phyloP scores from a whole-genome alignment of 176 grass and related monocot species.

The Musa schizocarpa region DNA sequence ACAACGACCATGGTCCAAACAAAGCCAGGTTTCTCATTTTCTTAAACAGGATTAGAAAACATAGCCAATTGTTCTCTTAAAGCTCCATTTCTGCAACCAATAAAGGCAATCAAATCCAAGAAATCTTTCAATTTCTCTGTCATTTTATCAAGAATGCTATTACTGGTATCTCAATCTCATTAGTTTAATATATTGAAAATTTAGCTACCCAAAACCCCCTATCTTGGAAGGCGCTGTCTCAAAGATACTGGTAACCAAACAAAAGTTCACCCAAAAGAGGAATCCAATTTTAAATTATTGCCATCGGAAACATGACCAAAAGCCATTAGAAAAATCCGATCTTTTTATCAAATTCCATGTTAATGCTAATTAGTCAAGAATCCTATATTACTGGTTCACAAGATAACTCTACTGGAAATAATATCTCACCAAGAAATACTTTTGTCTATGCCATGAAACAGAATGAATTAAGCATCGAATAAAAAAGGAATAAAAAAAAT shows the following conservation, averaged over 20 bases:
- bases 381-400: too few relatives aligned
- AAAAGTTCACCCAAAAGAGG: background rate
- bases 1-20: background rate
- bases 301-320: background rate
- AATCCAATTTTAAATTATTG: background rate
- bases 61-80: background rate
- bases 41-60: background rate
- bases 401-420: too few relatives aligned
- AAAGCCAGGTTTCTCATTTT: background rate
- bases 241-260: background rate
- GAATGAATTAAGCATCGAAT: background rate
- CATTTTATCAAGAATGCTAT: background rate
- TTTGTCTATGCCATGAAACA: background rate
- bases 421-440: too few relatives aligned
- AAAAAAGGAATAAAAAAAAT: background rate
- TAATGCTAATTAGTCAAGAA: too few relatives aligned
- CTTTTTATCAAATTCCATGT: background rate
- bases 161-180: background rate
- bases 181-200: background rate
- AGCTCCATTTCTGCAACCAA: too few relatives aligned
- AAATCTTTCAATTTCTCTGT: background rate
- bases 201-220: background rate
- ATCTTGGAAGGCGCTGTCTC: background rate
- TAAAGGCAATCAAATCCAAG: background rate
- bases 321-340: background rate